A percentile compares a stretch with the other conserved stretches of the same genome.
phyloP scores from a whole-genome alignment of 2,329 filamentous ascomycete genomes.

The Colletotrichum falcatum region DNA sequence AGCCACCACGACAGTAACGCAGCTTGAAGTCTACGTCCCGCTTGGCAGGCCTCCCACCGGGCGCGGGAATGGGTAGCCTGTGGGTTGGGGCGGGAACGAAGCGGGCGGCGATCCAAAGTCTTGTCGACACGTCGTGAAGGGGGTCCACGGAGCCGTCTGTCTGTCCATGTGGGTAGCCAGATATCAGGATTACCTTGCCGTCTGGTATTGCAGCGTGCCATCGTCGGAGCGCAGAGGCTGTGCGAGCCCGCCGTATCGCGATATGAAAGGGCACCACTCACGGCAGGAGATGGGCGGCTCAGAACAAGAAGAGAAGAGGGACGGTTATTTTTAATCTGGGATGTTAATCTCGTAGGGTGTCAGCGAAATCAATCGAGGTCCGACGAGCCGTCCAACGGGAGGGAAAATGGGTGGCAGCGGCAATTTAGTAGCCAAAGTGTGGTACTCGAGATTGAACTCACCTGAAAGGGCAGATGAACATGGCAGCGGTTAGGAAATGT shows the following conservation, averaged over 20 bases:
- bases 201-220: not conserved
- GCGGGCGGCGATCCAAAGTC: slow-evolving; percentile 11
- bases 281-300: not conserved
- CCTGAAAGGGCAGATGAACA: slow-evolving; percentile 17
- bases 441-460: slow-evolving; percentile 13
- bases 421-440: slow-evolving; percentile 12
- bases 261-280: not conserved
- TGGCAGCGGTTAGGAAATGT: slow-evolving; percentile 10
- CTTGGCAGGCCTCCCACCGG: not conserved
- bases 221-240: slow-evolving; percentile 5
- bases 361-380: slow-evolving; percentile 7
- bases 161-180: not conserved
- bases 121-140: not conserved
- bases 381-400: not conserved
- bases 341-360: slow-evolving; percentile 24
- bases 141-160: not conserved
- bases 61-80: not conserved
- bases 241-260: not conserved
- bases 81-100: slow-evolving; percentile 15
- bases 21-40: not conserved
- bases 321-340: slow-evolving; percentile 28
- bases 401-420: not conserved
- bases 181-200: slow-evolving; percentile 22
- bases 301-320: not conserved
- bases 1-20: not conserved